Evolutionary conservation across 2,329 filamentous ascomycete genomes (phyloP), one percentile per base, ranked within the genome.

Genomic region (Coleophoma cylindrospora): DNA sequence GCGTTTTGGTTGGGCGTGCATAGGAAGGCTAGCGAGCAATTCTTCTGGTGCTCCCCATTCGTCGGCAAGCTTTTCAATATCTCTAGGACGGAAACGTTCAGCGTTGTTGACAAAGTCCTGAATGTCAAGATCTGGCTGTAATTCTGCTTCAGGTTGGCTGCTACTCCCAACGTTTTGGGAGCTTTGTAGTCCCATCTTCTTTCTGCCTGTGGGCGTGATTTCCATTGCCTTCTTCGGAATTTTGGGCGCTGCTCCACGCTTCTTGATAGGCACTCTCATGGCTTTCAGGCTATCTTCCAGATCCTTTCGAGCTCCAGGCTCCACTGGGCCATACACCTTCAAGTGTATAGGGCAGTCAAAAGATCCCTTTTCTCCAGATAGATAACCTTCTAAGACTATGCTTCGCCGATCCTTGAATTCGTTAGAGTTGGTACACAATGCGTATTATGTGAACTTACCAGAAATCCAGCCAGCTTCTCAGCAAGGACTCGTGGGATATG

Each of bases 281-380:
- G 65, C 70, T 61, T 83, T 82, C 69, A 95, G 79, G 45, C 71
- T 73, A 4, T 68, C 65, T 58, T 84, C 80, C n/a, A 94, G 70
- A 8, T 71, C 66, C 10, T 74, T 64, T 33, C 80, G 76, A 45
- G 72, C 69, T 1, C 63, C 59, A 9, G 76, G 73, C 22, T 86
- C 76, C 51, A 74, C 74, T 0, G 86, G 80, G 7, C 89, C 89
- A 59, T 82, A 92, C 32, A 95, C 68, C 46, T 76, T 79, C 27
- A 95, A 66, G 34, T 74, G 73, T 15, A 94, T 71, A 0, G 89
- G 89, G 58, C 87, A 92, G 46, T 92, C 88, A 57, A 73, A 95
- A 1, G 64, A 51, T 1, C 75, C 79, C 56, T 89, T 90, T 6
- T 74, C 66, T 1, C 87, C 89, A 5, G 78, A 81, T 43, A 95